A percentile compares a stretch with the other conserved stretches of the same genome.
phyloP scores from a whole-genome alignment of 2,329 filamentous ascomycete species.

The Penicillium sp. region DNA sequence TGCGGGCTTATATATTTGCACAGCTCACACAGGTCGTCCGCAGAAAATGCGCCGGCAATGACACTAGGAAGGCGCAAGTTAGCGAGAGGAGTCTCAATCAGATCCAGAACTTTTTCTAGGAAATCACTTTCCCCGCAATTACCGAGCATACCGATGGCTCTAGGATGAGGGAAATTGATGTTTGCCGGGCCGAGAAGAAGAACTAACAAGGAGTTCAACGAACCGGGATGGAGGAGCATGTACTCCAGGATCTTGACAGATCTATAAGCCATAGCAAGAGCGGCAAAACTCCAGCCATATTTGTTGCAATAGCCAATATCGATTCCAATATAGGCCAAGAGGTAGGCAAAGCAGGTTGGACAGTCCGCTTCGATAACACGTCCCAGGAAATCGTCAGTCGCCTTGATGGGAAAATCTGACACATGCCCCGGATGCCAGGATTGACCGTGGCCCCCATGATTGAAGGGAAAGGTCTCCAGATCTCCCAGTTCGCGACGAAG shows the following conservation, averaged over 20 bases:
- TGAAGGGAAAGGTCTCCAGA: not conserved
- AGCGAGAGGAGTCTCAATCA: not conserved
- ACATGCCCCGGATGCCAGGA: not conserved
- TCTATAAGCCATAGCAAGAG: conserved; percentile 6
- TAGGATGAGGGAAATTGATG: not conserved
- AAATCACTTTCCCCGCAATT: not conserved
- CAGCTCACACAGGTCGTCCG: not conserved
- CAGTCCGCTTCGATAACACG: conserved; percentile 15
- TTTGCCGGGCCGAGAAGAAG: not conserved
- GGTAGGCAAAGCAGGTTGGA: conserved; percentile 11
- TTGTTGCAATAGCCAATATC: conserved; percentile 12
- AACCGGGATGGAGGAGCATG: not conserved
- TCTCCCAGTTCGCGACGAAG: not conserved
- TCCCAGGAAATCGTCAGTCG: not conserved
- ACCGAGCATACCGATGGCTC: not conserved
- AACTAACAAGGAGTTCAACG: not conserved
- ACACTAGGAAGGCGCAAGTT: not conserved
- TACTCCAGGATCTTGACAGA: conserved; percentile 10
- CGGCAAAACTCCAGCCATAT: conserved; percentile 17
- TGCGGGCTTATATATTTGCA: not conserved
- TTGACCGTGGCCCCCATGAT: not conserved
- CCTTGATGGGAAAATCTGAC: conserved; percentile 12
- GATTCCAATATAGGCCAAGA: not conserved
- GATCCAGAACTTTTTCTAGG: not conserved
- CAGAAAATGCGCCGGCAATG: not conserved